phyloP scores from a whole-genome alignment of 2,329 filamentous ascomycete species.

The Cercospora citrullina region DNA sequence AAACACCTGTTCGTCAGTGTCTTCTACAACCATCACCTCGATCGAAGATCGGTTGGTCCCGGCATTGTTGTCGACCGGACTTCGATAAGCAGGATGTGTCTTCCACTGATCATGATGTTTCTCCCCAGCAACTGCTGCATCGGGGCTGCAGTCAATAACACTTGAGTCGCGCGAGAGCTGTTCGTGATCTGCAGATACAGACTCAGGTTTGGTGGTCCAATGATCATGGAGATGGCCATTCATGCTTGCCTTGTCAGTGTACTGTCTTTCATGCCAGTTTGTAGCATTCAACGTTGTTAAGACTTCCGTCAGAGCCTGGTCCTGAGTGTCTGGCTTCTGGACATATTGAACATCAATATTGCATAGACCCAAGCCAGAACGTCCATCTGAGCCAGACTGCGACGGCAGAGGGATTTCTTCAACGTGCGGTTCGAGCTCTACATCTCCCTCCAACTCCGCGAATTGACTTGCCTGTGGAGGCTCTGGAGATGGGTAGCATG shows the following conservation, averaged over 20 bases:
- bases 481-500: neutral
- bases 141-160: neutral
- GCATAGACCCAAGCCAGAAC: neutral
- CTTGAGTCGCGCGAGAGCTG: neutral
- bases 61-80: neutral
- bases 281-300: neutral
- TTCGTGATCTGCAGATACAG: neutral
- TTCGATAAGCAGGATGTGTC: neutral
- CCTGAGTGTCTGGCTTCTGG: neutral
- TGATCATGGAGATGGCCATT: neutral
- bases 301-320: neutral
- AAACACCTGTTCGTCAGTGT: neutral
- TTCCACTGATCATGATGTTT: neutral
- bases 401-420: neutral
- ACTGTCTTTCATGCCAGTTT: neutral
- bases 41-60: neutral
- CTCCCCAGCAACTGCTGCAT: neutral
- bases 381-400: neutral
- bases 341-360: neutral
- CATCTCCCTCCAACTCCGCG: slow-evolving; percentile 19
- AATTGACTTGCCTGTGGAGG: slow-evolving; percentile 12
- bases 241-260: neutral
- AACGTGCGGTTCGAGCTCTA: neutral
- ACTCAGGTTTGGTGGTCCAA: neutral
- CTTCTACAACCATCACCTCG: neutral